Conservation (phyloP, 1,284 basidiomycete genomes). For the Cryptococcus neoformans region DNA sequence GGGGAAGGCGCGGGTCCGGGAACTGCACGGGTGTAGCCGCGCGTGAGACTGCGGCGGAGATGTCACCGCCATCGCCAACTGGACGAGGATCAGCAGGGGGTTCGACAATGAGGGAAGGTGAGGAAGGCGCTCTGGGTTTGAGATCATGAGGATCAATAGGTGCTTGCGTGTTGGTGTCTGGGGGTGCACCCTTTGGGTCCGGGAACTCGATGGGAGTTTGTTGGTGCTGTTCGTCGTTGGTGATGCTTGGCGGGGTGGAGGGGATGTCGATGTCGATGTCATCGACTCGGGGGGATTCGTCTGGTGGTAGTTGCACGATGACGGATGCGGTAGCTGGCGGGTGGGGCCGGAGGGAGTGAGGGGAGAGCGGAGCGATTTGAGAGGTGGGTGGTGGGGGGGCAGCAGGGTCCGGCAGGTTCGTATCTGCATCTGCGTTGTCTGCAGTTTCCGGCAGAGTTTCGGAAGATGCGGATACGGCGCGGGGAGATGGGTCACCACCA, state of each 20-base stretch:
- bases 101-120: slow-evolving; percentile 19
- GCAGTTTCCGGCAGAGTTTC: not conserved
- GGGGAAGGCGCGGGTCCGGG: slow-evolving; percentile 12
- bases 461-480: not conserved
- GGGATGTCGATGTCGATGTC: not conserved
- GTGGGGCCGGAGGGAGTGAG: not conserved
- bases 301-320: too few species aligned
- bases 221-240: not conserved
- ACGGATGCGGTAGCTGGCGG: not conserved
- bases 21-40: slow-evolving; percentile 10
- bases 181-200: slow-evolving; percentile 3
- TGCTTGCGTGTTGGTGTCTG: not conserved
- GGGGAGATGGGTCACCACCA: not conserved
- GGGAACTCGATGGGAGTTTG: slow-evolving; percentile 3
- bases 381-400: not conserved
- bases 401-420: slow-evolving; percentile 8
- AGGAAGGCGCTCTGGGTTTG: not conserved
- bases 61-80: slow-evolving; percentile 2
- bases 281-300: not conserved
- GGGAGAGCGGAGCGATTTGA: not conserved
- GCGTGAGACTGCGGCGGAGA: slow-evolving; percentile 4
- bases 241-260: not conserved
- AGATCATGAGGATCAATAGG: slow-evolving; percentile 5
- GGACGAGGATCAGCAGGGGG: slow-evolving; percentile 3
- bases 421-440: too few species aligned